phyloP scores from a whole-genome alignment of 2,329 filamentous ascomycete genomes.

The Chaetomiaceae sp. region DNA sequence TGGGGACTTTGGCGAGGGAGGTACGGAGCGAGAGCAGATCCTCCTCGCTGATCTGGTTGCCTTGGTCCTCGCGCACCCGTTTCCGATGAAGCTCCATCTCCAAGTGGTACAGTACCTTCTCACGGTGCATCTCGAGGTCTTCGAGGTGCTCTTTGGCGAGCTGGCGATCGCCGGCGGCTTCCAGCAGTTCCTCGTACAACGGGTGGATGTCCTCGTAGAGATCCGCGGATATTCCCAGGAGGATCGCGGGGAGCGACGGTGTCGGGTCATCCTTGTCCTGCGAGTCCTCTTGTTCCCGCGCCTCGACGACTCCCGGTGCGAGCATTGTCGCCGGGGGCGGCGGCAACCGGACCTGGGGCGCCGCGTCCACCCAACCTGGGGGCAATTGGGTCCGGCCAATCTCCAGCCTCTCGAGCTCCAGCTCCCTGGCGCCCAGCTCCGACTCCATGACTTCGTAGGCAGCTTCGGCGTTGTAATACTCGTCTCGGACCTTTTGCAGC shows the following conservation, averaged over 20 bases:
- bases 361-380: background rate
- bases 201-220: constrained; percentile 40
- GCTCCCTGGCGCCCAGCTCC: constrained; percentile 19
- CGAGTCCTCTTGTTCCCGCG: background rate
- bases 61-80: constrained; percentile 18
- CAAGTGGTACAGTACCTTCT: constrained; percentile 37
- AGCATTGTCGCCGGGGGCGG: background rate
- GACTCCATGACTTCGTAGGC: constrained; percentile 34
- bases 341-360: background rate
- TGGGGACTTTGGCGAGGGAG: constrained; percentile 24
- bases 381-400: constrained; percentile 34
- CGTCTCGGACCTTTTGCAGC: constrained; percentile 37
- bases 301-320: background rate
- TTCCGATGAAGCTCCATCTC: constrained; percentile 25
- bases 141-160: constrained; percentile 45
- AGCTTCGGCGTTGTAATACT: constrained; percentile 36
- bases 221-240: constrained; percentile 30
- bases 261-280: constrained; percentile 2
- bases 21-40: constrained; percentile 34
- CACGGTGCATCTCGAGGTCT: constrained; percentile 40
- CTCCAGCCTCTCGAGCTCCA: constrained; percentile 30
- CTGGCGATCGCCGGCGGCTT: constrained; percentile 42
- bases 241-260: constrained; percentile 15
- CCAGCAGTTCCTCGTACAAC: constrained; percentile 42
- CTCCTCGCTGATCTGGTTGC: constrained; percentile 33